Conservation (phyloP, 495 filamentous ascomycete species). For the Aspergillus saccharolyticus region DNA sequence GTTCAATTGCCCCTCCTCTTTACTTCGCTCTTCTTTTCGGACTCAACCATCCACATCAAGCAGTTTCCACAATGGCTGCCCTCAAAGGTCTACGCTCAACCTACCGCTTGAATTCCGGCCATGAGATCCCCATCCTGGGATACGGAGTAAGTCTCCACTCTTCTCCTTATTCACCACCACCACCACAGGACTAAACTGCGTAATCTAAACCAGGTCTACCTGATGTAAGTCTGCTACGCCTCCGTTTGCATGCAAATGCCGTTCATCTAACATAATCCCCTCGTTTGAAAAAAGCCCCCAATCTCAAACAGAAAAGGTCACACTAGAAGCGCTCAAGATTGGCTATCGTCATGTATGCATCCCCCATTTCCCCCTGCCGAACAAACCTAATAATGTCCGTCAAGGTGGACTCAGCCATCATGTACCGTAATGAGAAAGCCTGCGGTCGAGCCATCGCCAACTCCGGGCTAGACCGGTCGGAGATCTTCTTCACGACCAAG, state of each 20-base stretch:
- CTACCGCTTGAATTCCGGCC: conserved; percentile 62
- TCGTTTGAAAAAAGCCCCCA: conserved; percentile 50
- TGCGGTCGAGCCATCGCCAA: conserved; percentile 45
- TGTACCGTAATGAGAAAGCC: conserved; percentile 51
- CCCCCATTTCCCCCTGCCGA: background rate
- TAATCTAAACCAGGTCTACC: conserved; percentile 54
- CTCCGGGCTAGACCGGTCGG: conserved; percentile 37
- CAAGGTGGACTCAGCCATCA: conserved; percentile 57
- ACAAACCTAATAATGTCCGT: too few relatives aligned
- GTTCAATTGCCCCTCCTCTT: too few relatives aligned
- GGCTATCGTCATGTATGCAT: conserved; percentile 58
- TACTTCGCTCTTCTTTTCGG: too few relatives aligned
- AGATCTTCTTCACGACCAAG: conserved; percentile 55
- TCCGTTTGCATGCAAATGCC: background rate
- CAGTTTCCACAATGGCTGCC: conserved; percentile 22
- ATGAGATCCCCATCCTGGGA: conserved; percentile 72
- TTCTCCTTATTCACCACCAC: background rate
- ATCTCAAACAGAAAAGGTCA: conserved; percentile 47
- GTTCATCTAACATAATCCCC: conserved; percentile 1
- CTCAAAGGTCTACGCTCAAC: conserved; percentile 28
- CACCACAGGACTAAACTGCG: background rate
- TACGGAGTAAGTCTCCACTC: conserved; percentile 55
- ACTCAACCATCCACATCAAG: too few relatives aligned
- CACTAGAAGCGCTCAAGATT: conserved; percentile 56
- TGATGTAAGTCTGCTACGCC: conserved; percentile 51